phyloP scores from a whole-genome alignment of 2,329 filamentous ascomycete species.

The Arthroderma sp. region DNA sequence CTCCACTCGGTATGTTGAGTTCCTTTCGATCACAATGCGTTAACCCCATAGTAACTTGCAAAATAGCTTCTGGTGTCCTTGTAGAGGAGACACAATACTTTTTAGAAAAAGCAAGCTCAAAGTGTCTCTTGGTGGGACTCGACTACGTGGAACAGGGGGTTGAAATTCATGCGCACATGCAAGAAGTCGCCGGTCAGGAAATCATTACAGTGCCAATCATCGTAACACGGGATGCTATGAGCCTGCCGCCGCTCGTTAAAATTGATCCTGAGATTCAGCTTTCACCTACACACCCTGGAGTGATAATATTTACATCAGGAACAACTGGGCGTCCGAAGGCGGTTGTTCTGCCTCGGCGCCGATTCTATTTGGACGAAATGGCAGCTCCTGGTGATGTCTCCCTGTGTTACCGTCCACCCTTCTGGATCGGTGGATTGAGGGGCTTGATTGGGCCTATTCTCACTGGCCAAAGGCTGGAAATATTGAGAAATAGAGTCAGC shows the following conservation, averaged over 20 bases:
- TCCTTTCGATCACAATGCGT: no score
- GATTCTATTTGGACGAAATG: neutral
- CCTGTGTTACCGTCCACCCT: constrained; percentile 1
- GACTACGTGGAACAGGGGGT: constrained; percentile 18
- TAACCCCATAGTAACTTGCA: neutral
- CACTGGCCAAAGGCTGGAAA: constrained; percentile 2
- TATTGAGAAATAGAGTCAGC: neutral
- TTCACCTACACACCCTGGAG: neutral
- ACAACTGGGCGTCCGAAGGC: constrained; percentile 34
- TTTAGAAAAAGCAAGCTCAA: constrained; percentile 25
- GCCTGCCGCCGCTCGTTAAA: neutral
- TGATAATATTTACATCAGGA: constrained; percentile 35
- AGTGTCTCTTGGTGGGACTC: constrained; percentile 26
- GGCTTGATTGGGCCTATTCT: neutral
- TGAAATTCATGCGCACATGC: constrained; percentile 22
- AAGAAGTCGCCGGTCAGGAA: constrained; percentile 7
- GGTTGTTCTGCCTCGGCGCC: constrained; percentile 17
- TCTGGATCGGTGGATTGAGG: constrained; percentile 5
- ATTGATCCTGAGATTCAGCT: neutral
- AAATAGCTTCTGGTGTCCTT: constrained; percentile 24
- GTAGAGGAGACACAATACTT: constrained; percentile 34
- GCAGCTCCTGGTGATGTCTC: neutral
- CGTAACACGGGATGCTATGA: no score
- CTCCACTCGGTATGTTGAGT: constrained; percentile 23
- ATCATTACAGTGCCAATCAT: neutral